phyloP scores from a whole-genome alignment of 805 yeast species.

The Suhomyces sp. region DNA sequence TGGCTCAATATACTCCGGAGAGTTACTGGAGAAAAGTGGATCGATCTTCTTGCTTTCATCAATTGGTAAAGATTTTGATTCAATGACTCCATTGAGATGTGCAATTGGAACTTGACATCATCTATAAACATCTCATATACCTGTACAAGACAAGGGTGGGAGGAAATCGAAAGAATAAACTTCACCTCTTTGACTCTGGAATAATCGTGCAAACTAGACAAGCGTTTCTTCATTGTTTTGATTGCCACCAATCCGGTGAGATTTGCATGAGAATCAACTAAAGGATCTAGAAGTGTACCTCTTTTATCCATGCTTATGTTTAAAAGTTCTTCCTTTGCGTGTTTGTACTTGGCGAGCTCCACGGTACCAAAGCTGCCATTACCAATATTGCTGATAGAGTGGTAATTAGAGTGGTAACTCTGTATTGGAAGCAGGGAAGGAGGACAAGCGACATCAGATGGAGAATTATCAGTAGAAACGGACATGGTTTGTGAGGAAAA shows the following conservation, averaged over 20 bases:
- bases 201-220: constrained; percentile 34
- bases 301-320: constrained; percentile 13
- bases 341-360: constrained; percentile 52
- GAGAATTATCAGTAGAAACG: neutral
- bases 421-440: constrained; percentile 9
- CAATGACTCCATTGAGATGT: constrained; percentile 88
- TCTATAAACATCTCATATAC: constrained; percentile 81
- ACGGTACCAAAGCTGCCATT: constrained; percentile 78
- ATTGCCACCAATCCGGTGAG: constrained; percentile 60
- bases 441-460: constrained; percentile 2
- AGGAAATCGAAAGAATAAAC: constrained; percentile 63
- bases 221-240: constrained; percentile 66
- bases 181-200: constrained; percentile 57
- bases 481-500: neutral
- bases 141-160: constrained; percentile 71
- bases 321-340: constrained; percentile 17
- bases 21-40: constrained; percentile 54
- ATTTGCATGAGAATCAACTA: constrained; percentile 18
- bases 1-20: constrained; percentile 69
- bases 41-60: constrained; percentile 57
- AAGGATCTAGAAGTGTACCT: constrained; percentile 52
- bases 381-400: constrained; percentile 54
- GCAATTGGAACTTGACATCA: constrained; percentile 52
- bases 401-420: constrained; percentile 34
- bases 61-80: constrained; percentile 77